A percentile compares a stretch with the other conserved stretches of the same genome.
phyloP scores from a whole-genome alignment of 2,329 filamentous ascomycete genomes.

The Juglanconis sp. region DNA sequence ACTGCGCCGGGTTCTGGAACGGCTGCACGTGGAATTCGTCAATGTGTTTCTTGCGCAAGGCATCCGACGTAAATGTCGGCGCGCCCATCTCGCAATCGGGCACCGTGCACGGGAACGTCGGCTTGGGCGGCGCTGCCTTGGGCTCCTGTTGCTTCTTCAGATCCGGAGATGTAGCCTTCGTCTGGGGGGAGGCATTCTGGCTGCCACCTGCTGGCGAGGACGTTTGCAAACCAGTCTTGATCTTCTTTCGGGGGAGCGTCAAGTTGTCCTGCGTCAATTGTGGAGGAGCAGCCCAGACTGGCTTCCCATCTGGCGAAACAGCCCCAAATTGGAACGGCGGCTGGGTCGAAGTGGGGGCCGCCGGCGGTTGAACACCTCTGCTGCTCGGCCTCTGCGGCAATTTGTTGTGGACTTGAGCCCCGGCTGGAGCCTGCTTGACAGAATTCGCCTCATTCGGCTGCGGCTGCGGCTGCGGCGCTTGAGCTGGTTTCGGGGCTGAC shows the following conservation, averaged over 20 bases:
- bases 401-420: constrained; percentile 43
- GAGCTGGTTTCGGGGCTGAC: constrained; percentile 3
- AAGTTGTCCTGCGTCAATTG: constrained; percentile 52
- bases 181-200: constrained; percentile 31
- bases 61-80: constrained; percentile 51
- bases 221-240: constrained; percentile 43
- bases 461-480: neutral
- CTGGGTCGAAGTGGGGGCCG: constrained; percentile 55
- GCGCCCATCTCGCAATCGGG: constrained; percentile 50
- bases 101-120: constrained; percentile 50
- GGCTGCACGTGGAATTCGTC: constrained; percentile 60
- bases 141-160: constrained; percentile 28
- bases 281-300: constrained; percentile 50
- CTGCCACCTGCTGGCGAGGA: constrained; percentile 27
- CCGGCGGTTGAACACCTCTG: constrained; percentile 48
- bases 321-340: constrained; percentile 55
- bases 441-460: constrained; percentile 42
- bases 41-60: constrained; percentile 50
- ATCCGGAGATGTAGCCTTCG: constrained; percentile 45
- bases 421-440: constrained; percentile 40
- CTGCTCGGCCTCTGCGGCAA: constrained; percentile 41
- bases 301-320: constrained; percentile 58
- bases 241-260: constrained; percentile 56
- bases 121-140: constrained; percentile 36
- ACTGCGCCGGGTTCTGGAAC: constrained; percentile 52